phyloP scores from a whole-genome alignment of 179 eudicot genomes.

The Silene noctiflora region DNA sequence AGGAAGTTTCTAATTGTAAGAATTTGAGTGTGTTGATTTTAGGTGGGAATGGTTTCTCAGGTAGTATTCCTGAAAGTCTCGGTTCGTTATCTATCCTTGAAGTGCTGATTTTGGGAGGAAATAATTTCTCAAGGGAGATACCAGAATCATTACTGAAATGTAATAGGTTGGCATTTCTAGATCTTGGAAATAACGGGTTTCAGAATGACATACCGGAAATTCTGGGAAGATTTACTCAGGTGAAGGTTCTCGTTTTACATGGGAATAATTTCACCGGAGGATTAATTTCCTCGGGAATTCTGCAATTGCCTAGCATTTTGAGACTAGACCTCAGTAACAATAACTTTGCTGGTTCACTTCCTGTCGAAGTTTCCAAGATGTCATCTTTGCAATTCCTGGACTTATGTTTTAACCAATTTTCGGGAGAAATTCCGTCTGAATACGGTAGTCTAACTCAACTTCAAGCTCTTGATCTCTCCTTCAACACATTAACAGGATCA shows the following conservation, averaged over 20 bases:
- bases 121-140: constrained; percentile 55
- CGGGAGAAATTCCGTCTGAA: constrained; percentile 63
- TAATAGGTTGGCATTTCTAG: constrained; percentile 53
- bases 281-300: constrained; percentile 59
- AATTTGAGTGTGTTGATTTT: constrained; percentile 44
- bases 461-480: constrained; percentile 86
- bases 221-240: constrained; percentile 61
- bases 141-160: constrained; percentile 61
- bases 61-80: constrained; percentile 56
- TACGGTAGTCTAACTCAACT: constrained; percentile 56
- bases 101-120: constrained; percentile 60
- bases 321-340: constrained; percentile 79
- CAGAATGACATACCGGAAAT: constrained; percentile 62
- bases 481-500: constrained; percentile 58
- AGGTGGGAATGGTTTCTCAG: constrained; percentile 62
- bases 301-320: constrained; percentile 44
- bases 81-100: constrained; percentile 51
- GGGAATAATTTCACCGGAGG: constrained; percentile 60
- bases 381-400: constrained; percentile 51
- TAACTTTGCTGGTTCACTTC: constrained; percentile 65
- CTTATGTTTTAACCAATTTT: constrained; percentile 62
- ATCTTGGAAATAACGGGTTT: constrained; percentile 62
- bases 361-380: constrained; percentile 58
- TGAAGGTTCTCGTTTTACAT: constrained; percentile 55
- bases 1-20: constrained; percentile 58